Base-by-base conservation (phyloP, 805 yeast genomes). In the Debaryomyces maramus region DNA sequence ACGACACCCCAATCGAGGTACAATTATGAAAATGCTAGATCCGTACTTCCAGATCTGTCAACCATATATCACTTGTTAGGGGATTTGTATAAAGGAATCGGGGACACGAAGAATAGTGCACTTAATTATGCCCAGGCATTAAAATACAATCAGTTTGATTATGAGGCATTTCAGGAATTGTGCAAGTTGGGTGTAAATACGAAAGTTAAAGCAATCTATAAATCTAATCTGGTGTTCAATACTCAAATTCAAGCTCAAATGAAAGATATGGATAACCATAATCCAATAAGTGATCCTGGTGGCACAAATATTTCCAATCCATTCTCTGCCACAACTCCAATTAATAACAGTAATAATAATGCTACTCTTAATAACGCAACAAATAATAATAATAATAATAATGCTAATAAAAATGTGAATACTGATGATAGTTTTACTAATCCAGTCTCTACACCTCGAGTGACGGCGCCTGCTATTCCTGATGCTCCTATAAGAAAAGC, bases 101-200 rank as follows among this genome's bases (percentile, higher is more conserved):
- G 85, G 17, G 88, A 85, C 53, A 55, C 67, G 4, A 77, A 80
- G 48, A 80, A 82, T 41, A 81, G 93, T 41, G 74, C 85, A 0
- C 63, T 83, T 34, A 77, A 80, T 52, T 86, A 83, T 56, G 74
- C 87, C 0, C 78, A 75, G 47, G 87, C 91, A 1, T 70, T 88
- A 41, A 78, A 80, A 43, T 63, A 73, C 46, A 86, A 93, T 56
- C 96, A 95, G 13, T 87, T 72, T 55, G 73, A 88, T 29, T 88
- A 93, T 77, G 97, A 88, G 55, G 88, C 97, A 0, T 81, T 88
- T 47, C 88, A 83, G 48, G 82, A 83, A 31, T 65, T 93, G 34
- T 80, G 88, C 51, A 71, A 73, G 34, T 65, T 84, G 63, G 93
- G 95, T 9, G 87, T 84, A 14, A 77, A 77, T 42, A 73, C 88